A percentile compares a stretch with the other conserved stretches of the same genome.
Conservation (phyloP, 2,329 filamentous ascomycete genomes). For the Fusarium citri region DNA sequence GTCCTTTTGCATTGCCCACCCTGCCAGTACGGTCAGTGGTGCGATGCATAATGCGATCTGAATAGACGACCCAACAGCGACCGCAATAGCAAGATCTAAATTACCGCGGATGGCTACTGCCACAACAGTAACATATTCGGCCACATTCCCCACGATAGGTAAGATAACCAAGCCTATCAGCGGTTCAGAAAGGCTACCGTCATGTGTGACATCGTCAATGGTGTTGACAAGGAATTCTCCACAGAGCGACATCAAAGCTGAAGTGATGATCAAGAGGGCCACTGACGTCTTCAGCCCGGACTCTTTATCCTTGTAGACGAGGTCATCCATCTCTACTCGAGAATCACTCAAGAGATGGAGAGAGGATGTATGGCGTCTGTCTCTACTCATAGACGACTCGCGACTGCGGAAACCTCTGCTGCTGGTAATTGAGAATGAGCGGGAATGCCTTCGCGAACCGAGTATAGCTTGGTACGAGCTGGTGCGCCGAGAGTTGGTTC, state of each 20-base stretch:
- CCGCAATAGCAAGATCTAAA: conserved; percentile 70
- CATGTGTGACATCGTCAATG: conserved; percentile 65
- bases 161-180: conserved; percentile 73
- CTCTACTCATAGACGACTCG: not conserved
- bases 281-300: conserved; percentile 55
- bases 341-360: not conserved
- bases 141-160: conserved; percentile 71
- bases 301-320: not conserved
- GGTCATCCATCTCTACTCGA: not conserved
- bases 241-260: conserved; percentile 67
- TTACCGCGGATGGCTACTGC: conserved; percentile 69
- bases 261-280: conserved; percentile 63
- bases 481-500: too few relatives aligned
- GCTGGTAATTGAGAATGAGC: not conserved
- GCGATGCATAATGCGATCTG: conserved; percentile 72
- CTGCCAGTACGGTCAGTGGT: conserved; percentile 69
- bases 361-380: not conserved
- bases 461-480: not conserved
- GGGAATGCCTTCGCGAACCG: not conserved
- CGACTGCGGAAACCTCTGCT: not conserved
- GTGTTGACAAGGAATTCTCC: conserved; percentile 70
- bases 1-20: conserved; percentile 66
- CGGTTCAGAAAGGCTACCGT: conserved; percentile 62
- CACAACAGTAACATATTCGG: conserved; percentile 70
- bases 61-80: conserved; percentile 69